Percentiles rank a stretch among this genome's conserved stretches.
Conservation (phyloP, 2,329 filamentous ascomycete species). For the Diaporthe helianthi region DNA sequence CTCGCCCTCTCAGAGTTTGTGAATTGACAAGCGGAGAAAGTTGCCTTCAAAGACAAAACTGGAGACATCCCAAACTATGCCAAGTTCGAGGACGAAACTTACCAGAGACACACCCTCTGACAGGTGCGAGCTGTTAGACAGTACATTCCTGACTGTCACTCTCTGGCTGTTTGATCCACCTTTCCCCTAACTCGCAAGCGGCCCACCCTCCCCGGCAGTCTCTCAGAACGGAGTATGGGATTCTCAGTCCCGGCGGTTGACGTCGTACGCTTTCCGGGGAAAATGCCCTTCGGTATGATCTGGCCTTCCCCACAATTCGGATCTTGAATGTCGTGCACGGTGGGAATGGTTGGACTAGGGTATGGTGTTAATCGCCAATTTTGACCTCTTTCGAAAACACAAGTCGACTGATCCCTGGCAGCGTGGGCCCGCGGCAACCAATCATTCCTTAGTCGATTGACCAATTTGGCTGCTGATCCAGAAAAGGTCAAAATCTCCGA, state of each 20-base stretch:
- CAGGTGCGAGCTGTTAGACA: constrained; percentile 2
- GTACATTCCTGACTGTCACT: constrained; percentile 9
- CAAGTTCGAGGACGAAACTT: constrained; percentile 13
- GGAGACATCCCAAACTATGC: background rate
- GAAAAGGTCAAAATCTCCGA: constrained; percentile 31
- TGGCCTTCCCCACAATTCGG: constrained; percentile 29
- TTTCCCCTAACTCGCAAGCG: constrained; percentile 12
- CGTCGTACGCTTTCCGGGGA: constrained; percentile 8
- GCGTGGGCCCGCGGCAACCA: background rate
- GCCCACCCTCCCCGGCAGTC: constrained; percentile 8
- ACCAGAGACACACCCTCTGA: background rate
- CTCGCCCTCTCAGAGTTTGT: constrained; percentile 17
- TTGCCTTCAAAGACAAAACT: constrained; percentile 10
- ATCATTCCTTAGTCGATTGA: background rate
- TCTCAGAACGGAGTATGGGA: constrained; percentile 6
- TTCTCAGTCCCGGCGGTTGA: constrained; percentile 9
- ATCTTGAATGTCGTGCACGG: constrained; percentile 28
- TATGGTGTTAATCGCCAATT: constrained; percentile 25
- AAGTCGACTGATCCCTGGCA: background rate
- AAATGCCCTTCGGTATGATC: constrained; percentile 16
- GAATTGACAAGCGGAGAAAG: constrained; percentile 23
- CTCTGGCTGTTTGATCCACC: background rate
- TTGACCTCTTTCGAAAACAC: constrained; percentile 7
- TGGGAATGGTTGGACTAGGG: background rate
- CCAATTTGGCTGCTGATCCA: background rate